Evolutionary conservation across 2,329 filamentous ascomycete species (phyloP).

Genomic region (Sordariomycetes sp.): DNA sequence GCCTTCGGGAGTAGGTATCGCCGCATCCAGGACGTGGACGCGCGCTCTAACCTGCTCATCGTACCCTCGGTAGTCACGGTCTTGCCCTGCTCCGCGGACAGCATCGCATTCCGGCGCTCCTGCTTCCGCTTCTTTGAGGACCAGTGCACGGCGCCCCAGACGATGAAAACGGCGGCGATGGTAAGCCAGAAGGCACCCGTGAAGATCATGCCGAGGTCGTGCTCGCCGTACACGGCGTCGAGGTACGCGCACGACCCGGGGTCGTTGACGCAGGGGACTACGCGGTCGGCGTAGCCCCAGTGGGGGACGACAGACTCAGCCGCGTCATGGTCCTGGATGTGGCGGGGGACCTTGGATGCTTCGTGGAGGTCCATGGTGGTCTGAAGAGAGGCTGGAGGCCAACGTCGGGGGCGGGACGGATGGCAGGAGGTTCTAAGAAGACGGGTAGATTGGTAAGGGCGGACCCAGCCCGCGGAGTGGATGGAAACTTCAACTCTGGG

Average conservation of each 20-base stretch:
- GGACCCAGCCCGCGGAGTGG: neutral
- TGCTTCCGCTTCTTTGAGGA: neutral
- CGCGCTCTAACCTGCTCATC: slow-evolving; percentile 16
- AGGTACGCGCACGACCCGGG: slow-evolving; percentile 34
- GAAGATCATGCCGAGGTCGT: slow-evolving; percentile 38
- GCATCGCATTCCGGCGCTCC: neutral
- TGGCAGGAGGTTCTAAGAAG: neutral
- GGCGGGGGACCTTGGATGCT: slow-evolving; percentile 9
- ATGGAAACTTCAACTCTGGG: slow-evolving; percentile 3
- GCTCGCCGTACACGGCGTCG: slow-evolving; percentile 33
- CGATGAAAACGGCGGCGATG: slow-evolving; percentile 25
- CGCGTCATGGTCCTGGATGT: slow-evolving; percentile 27
- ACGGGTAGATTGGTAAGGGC: no score
- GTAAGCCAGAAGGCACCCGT: slow-evolving; percentile 34
- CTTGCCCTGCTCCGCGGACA: slow-evolving; percentile 13
- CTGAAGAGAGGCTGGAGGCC: neutral
- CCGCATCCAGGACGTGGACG: slow-evolving; percentile 26
- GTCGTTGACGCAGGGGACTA: slow-evolving; percentile 30
- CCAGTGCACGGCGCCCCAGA: slow-evolving; percentile 21
- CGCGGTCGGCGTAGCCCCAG: slow-evolving; percentile 33
- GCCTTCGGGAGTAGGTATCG: slow-evolving; percentile 49
- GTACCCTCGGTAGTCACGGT: slow-evolving; percentile 7
- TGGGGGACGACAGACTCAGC: slow-evolving; percentile 22
- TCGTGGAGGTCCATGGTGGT: neutral
- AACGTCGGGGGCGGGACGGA: neutral